A percentile compares a stretch with the other conserved stretches of the same genome.
phyloP scores from a whole-genome alignment of 179 eudicot species.

The Silene vulgaris region DNA sequence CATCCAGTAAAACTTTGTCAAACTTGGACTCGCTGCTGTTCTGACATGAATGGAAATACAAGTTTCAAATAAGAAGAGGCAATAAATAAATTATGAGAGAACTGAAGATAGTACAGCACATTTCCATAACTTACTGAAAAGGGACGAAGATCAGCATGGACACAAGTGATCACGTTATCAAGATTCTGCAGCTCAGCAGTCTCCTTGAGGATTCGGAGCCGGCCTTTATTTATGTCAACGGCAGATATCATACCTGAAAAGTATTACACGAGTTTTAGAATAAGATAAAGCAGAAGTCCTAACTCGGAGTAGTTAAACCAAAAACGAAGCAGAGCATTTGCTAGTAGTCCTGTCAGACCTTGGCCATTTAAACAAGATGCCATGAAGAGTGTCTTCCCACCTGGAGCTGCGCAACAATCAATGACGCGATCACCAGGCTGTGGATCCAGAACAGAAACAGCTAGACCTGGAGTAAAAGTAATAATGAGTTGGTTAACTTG shows the following conservation, averaged over 20 bases:
- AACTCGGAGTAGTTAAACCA: background rate
- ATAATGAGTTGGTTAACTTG: background rate
- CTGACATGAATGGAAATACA: slow-evolving; percentile 29
- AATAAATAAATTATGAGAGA: background rate
- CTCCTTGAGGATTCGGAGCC: slow-evolving; percentile 76
- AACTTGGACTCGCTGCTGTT: slow-evolving; percentile 32
- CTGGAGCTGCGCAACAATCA: slow-evolving; percentile 99
- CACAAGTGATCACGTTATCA: slow-evolving; percentile 54
- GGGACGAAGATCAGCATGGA: slow-evolving; percentile 74
- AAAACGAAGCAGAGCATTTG: background rate
- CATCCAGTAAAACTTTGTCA: slow-evolving; percentile 86
- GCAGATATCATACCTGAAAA: slow-evolving; percentile 65
- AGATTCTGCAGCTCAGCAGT: slow-evolving; percentile 73
- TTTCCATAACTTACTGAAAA: slow-evolving; percentile 47
- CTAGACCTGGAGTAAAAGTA: slow-evolving; percentile 51
- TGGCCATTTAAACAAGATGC: slow-evolving; percentile 68
- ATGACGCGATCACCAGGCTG: slow-evolving; percentile 72
- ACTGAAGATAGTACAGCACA: background rate
- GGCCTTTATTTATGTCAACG: slow-evolving; percentile 77
- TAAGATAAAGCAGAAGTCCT: slow-evolving; percentile 2
- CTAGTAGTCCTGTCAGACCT: slow-evolving; percentile 37
- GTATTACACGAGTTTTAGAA: background rate
- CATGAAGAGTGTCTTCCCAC: slow-evolving; percentile 93
- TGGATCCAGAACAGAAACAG: slow-evolving; percentile 83
- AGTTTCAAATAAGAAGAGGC: slow-evolving; percentile 15